Evolutionary conservation across 495 filamentous ascomycete species (phyloP), one percentile per base, ranked within the genome.

Genomic region (Pseudoneurospora amorphoporcata): DNA sequence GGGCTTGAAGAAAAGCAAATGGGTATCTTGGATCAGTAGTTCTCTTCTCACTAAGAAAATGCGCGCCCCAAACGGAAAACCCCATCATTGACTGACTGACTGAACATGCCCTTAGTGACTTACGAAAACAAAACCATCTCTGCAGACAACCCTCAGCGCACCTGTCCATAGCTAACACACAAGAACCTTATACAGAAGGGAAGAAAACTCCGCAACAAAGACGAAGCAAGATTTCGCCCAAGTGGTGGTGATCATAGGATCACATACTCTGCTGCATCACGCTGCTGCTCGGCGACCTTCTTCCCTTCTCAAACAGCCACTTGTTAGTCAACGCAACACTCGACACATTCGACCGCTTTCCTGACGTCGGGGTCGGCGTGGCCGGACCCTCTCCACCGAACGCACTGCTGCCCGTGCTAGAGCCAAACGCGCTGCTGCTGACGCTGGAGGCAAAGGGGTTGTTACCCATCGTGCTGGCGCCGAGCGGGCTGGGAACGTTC

Each of bases 281-380:
- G 16, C 75, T 77, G 45, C 77, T 81, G 8, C 82, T 79, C 70
- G 83, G 81, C 8, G 72, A 77, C 73, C 81, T 80, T 74, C 88
- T 85, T 32, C 84, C 85, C 79, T 90, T 90, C 80, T 99, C 92
- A 82, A 97, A 99, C 47, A 97, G 81, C 95, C 94, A 99, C 82
- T 92, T 93, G 80, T 88, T 97, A 75, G 92, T 97, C 75, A 97
- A 78, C 14, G 87, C 86, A 45, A 98, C 85, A 70, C 87, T 92
- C 37, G 87, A 88, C 41, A 98, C 85, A 70, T 86, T 92, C 37
- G 87, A 88, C 42, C 90, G 86, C 81, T 91, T 93, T 32, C 87
- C 87, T 2, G 84, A 77, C 7, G 89, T 86, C 53, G 90, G 93
- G 65, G 89, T 92, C 8, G 90, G 92, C 68, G 87, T 84, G 0